Evolutionary conservation across 2,329 filamentous ascomycete species (phyloP).

Genomic region (Colletotrichum brevisporum): DNA sequence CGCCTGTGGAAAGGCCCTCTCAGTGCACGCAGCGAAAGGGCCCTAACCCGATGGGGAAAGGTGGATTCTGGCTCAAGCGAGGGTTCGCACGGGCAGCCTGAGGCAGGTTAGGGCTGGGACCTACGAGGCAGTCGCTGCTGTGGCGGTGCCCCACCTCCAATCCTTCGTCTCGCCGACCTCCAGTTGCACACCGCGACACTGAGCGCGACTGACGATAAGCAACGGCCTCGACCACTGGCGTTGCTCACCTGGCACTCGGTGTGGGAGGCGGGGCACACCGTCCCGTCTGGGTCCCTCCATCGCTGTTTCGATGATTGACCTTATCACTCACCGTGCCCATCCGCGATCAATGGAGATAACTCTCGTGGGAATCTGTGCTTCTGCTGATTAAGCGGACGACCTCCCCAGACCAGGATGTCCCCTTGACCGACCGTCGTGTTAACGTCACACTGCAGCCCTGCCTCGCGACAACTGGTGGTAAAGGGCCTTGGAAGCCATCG

Average conservation of each 20-base stretch:
- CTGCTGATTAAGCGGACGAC: constrained; percentile 33
- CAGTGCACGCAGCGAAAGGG: constrained; percentile 18
- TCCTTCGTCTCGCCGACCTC: too few relatives aligned
- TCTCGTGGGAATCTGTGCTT: neutral
- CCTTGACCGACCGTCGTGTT: constrained; percentile 1
- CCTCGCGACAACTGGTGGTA: constrained; percentile 12
- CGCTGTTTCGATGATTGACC: neutral
- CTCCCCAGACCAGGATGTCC: constrained; percentile 19
- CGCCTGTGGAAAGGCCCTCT: constrained; percentile 11
- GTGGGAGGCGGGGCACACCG: constrained; percentile 13
- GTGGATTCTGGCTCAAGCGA: constrained; percentile 52
- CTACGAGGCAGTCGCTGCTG: constrained; percentile 44
- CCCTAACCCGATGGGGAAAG: constrained; percentile 53
- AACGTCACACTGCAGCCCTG: constrained; percentile 40
- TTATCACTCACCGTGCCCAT: neutral
- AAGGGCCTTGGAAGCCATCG: constrained; percentile 7
- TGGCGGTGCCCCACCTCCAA: neutral
- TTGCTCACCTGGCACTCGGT: constrained; percentile 13
- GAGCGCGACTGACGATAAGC: too few relatives aligned
- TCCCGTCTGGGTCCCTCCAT: neutral
- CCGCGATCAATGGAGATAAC: neutral
- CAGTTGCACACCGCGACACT: too few relatives aligned
- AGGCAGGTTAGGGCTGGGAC: constrained; percentile 57
- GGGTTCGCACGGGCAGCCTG: constrained; percentile 46
- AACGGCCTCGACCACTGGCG: too few relatives aligned